A percentile compares a stretch with the other conserved stretches of the same genome.
phyloP scores from a whole-genome alignment of 768 basidiomycete genomes.

The Piloderma croceum region DNA sequence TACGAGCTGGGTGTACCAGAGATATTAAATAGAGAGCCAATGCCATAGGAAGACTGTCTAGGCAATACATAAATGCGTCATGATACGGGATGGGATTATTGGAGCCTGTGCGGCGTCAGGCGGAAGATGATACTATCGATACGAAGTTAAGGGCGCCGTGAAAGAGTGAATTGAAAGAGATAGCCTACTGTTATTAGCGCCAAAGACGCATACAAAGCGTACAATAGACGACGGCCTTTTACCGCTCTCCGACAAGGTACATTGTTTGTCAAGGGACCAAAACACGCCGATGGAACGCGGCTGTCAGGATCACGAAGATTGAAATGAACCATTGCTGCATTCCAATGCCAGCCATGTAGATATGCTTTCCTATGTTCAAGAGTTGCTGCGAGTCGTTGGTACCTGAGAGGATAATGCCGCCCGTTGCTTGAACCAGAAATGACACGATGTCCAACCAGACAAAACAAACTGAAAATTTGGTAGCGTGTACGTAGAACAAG shows the following conservation, averaged over 20 bases:
- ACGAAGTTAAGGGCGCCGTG: no score
- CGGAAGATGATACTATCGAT: conserved; percentile 17
- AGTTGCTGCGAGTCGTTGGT: conserved; percentile 3
- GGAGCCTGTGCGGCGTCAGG: conserved; percentile 14
- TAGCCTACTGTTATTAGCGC: conserved; percentile 18
- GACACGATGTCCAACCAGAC: conserved; percentile 18
- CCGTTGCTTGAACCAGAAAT: conserved; percentile 17
- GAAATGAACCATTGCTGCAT: conserved; percentile 20
- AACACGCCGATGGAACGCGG: no score
- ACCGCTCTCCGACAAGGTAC: no score
- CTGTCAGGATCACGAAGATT: conserved; percentile 12
- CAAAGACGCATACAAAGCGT: conserved; percentile 14
- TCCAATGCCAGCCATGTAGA: conserved; percentile 24
- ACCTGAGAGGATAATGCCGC: conserved; percentile 11
- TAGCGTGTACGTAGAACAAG: conserved; percentile 12
- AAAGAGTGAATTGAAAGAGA: background rate
- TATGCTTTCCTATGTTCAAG: conserved; percentile 12
- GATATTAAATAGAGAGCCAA: conserved; percentile 13
- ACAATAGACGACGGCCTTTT: conserved; percentile 11
- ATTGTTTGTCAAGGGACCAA: no score
- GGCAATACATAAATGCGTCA: conserved; percentile 17
- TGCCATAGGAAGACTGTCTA: conserved; percentile 22
- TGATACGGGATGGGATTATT: conserved; percentile 11
- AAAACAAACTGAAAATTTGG: conserved; percentile 11
- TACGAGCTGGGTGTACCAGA: conserved; percentile 15